phyloP scores from a whole-genome alignment of 768 basidiomycete species.

The Macrolepiota dolichaula region DNA sequence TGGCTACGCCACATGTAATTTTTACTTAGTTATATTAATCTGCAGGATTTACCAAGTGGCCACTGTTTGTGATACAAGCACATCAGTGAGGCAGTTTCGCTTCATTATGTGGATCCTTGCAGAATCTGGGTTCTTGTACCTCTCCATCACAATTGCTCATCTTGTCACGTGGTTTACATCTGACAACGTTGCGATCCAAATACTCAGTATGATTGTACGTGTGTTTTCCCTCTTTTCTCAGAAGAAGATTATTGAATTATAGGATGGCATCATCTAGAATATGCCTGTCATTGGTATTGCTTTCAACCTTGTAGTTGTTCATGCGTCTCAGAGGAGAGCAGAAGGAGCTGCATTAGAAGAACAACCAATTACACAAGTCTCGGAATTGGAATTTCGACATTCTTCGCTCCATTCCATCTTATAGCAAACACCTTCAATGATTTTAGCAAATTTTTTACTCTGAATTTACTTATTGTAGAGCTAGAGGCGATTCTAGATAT shows the following conservation, averaged over 20 bases:
- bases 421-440: background rate
- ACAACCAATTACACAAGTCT: background rate
- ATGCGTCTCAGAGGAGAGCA: background rate
- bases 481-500: too few species aligned
- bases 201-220: background rate
- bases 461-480: background rate
- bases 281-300: slow-evolving; percentile 1
- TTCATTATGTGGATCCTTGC: slow-evolving; percentile 2
- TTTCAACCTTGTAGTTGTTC: slow-evolving; percentile 1
- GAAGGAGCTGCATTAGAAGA: background rate
- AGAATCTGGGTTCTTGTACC: slow-evolving; percentile 6
- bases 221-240: background rate
- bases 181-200: background rate
- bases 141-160: slow-evolving; percentile 1
- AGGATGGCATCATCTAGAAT: background rate
- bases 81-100: background rate
- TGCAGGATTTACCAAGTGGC: background rate
- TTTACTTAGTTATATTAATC: background rate
- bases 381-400: background rate
- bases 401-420: background rate
- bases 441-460: background rate
- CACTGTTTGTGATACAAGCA: background rate
- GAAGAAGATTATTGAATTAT: background rate
- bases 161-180: background rate
- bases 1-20: slow-evolving; percentile 8